Evolutionary conservation across 495 filamentous ascomycete genomes (phyloP).

Genomic region (Aspergillus bertholletiae): DNA sequence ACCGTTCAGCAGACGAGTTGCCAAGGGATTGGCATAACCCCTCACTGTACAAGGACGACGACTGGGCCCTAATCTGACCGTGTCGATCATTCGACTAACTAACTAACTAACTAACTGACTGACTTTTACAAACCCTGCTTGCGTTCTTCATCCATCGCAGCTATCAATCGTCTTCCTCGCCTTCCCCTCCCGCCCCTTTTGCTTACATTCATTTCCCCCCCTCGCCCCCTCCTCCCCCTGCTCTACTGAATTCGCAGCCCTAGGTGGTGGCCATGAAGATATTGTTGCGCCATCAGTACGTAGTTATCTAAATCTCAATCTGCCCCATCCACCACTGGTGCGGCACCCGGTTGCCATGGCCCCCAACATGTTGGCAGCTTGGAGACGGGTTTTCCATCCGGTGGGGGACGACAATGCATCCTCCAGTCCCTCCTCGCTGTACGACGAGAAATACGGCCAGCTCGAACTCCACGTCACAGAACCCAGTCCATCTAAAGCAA

Average conservation of each 20-base stretch:
- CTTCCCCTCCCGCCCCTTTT: neutral
- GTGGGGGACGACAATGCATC: neutral
- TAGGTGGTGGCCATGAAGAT: neutral
- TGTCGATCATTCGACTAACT: neutral
- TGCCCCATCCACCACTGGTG: neutral
- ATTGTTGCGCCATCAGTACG: neutral
- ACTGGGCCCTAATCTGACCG: neutral
- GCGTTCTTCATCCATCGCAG: neutral
- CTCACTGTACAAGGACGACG: no score
- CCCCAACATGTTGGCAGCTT: slow-evolving; percentile 6
- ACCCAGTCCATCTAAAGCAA: slow-evolving; percentile 4
- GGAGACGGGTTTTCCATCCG: slow-evolving; percentile 1
- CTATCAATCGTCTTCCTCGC: neutral
- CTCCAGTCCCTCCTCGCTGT: neutral
- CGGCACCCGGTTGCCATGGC: neutral
- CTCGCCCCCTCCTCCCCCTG: neutral
- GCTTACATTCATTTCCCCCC: neutral
- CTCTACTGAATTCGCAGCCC: no score
- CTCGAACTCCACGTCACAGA: slow-evolving; percentile 6
- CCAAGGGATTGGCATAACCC: no score
- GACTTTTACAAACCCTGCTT: neutral
- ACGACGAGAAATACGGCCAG: slow-evolving; percentile 10
- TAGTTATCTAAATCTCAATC: neutral
- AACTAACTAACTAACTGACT: no score
- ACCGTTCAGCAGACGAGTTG: no score